phyloP scores from a whole-genome alignment of 352 stramenopile species.

The Phytophthora cajani region DNA sequence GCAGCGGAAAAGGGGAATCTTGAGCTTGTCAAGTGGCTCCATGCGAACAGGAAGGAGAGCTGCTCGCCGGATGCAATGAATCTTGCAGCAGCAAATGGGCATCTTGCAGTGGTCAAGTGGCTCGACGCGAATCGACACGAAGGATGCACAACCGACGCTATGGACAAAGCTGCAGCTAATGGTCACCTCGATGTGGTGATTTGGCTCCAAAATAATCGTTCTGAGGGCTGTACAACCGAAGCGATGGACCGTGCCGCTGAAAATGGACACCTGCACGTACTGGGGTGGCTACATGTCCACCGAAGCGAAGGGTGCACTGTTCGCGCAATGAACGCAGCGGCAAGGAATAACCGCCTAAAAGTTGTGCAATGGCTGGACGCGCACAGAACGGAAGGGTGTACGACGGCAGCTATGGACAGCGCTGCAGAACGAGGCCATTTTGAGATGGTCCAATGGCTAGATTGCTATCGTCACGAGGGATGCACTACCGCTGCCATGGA shows the following conservation, averaged over 20 bases:
- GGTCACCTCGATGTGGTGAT: slow-evolving; percentile 10
- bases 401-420: slow-evolving; percentile 3
- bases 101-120: slow-evolving; percentile 12
- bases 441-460: slow-evolving; percentile 14
- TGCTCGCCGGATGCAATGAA: slow-evolving; percentile 9
- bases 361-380: slow-evolving; percentile 8
- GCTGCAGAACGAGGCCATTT: slow-evolving; percentile 4
- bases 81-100: no score
- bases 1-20: slow-evolving; percentile 12
- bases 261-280: slow-evolving; percentile 6
- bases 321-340: slow-evolving; percentile 10
- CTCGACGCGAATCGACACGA: slow-evolving; percentile 13
- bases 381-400: slow-evolving; percentile 14
- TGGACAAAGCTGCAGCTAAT: slow-evolving; percentile 9
- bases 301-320: slow-evolving; percentile 6
- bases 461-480: slow-evolving; percentile 3
- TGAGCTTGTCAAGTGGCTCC: slow-evolving; percentile 16
- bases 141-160: slow-evolving; percentile 8
- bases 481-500: slow-evolving; percentile 9
- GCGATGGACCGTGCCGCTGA: slow-evolving; percentile 16
- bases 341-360: slow-evolving; percentile 3
- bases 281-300: slow-evolving; percentile 17
- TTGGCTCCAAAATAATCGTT: slow-evolving; percentile 13
- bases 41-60: slow-evolving; percentile 13
- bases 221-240: slow-evolving; percentile 9